Evolutionary conservation across 108 stramenopile species (phyloP).

Genomic region (Fistulifera pelliculosa): DNA sequence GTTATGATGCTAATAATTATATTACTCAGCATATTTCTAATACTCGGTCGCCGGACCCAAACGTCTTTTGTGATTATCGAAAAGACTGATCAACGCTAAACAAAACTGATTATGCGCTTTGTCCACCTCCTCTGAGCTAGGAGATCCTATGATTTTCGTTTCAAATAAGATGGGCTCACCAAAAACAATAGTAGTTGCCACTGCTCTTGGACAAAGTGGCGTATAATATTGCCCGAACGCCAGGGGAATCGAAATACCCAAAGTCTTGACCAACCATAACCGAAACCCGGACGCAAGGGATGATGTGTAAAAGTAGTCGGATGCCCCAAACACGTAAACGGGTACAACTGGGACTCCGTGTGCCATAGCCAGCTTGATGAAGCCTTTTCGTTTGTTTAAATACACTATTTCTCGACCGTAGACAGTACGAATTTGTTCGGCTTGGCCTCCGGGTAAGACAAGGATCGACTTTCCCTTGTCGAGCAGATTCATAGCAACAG

Average conservation of each 20-base stretch:
- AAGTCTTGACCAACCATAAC: slow-evolving; percentile 33
- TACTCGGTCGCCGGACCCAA: slow-evolving; percentile 26
- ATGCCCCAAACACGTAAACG: slow-evolving; percentile 54
- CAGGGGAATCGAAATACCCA: slow-evolving; percentile 27
- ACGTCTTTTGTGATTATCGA: slow-evolving; percentile 37
- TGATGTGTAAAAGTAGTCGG: slow-evolving; percentile 39
- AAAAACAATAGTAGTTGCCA: slow-evolving; percentile 25
- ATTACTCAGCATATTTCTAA: slow-evolving; percentile 19
- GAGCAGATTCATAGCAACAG: slow-evolving; percentile 29
- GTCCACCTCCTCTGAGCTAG: slow-evolving; percentile 27
- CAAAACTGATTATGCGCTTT: slow-evolving; percentile 33
- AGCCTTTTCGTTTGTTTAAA: slow-evolving; percentile 73
- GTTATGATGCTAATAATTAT: too few species aligned
- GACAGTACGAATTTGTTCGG: slow-evolving; percentile 35
- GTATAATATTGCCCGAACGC: slow-evolving; percentile 17
- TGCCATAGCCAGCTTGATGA: slow-evolving; percentile 67
- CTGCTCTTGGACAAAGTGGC: slow-evolving; percentile 27
- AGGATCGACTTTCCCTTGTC: slow-evolving; percentile 28
- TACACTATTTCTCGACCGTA: slow-evolving; percentile 36
- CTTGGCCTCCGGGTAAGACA: slow-evolving; percentile 42
- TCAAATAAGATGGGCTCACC: slow-evolving; percentile 14
- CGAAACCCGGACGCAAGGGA: slow-evolving; percentile 7
- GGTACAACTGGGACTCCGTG: slow-evolving; percentile 81
- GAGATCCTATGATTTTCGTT: background rate
- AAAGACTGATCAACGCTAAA: slow-evolving; percentile 30